Evolutionary conservation across 768 basidiomycete species (phyloP).

Genomic region (Suillus tomentosus): DNA sequence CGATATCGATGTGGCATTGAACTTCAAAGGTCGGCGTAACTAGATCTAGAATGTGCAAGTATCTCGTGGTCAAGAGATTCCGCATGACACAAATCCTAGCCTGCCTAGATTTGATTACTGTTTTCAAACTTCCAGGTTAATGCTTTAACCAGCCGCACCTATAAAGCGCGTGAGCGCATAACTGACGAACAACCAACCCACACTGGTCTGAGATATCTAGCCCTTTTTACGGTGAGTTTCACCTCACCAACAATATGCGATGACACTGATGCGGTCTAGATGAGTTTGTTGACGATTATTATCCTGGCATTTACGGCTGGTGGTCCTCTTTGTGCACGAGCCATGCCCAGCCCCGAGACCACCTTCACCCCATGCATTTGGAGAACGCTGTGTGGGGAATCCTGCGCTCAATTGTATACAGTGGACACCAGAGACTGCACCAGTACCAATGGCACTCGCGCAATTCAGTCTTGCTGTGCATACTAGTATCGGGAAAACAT

Average conservation of each 20-base stretch:
- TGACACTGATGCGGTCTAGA: not conserved
- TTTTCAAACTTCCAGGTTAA: not conserved
- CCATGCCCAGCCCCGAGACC: not conserved
- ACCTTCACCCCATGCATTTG: constrained; percentile 11
- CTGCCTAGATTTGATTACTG: not conserved
- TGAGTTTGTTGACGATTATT: not conserved
- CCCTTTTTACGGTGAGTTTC: not conserved
- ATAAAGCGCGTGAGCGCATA: not conserved
- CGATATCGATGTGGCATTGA: not conserved
- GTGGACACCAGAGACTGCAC: too few species aligned
- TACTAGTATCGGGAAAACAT: too few species aligned
- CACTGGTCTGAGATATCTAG: not conserved
- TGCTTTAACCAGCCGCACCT: not conserved
- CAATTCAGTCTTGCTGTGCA: too few species aligned
- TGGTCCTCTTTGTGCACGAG: not conserved
- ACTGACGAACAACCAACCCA: not conserved
- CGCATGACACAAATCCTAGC: too few species aligned
- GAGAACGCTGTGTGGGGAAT: not conserved
- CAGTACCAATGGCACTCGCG: too few species aligned
- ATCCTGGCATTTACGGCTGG: not conserved
- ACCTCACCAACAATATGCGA: not conserved
- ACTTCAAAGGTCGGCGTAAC: not conserved
- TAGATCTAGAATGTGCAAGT: not conserved
- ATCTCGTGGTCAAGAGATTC: not conserved
- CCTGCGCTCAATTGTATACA: not conserved